Percentiles rank a stretch among this genome's conserved stretches.
Conservation (phyloP, 164 flowering plant species). For the Taxillus chinensis region DNA sequence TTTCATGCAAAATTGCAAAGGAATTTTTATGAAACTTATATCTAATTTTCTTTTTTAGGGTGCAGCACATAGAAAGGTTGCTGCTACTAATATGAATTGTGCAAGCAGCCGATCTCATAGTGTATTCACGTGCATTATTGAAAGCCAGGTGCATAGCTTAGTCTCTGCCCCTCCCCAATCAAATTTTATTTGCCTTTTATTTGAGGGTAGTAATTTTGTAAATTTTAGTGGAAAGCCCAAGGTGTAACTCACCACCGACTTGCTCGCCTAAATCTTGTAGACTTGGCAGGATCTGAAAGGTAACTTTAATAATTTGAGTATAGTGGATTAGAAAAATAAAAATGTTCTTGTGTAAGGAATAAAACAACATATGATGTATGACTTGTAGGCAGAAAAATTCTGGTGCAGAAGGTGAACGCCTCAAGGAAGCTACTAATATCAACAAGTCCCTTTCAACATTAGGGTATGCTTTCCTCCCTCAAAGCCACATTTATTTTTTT, state of each 20-base stretch:
- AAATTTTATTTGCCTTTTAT: too few relatives aligned
- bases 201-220: neutral
- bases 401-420: conserved; percentile 99
- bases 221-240: conserved; percentile 81
- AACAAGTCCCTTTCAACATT: conserved; percentile 97
- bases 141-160: conserved; percentile 59
- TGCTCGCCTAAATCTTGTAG: conserved; percentile 95
- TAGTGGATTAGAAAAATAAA: too few relatives aligned
- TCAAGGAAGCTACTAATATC: conserved; percentile 97
- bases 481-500: neutral
- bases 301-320: conserved; percentile 9
- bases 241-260: conserved; percentile 93
- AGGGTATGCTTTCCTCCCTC: conserved; percentile 43
- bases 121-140: conserved; percentile 86
- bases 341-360: too few relatives aligned
- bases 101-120: conserved; percentile 99
- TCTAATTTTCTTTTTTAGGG: conserved; percentile 43
- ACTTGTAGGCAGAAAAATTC: conserved; percentile 89
- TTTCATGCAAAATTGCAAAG: too few relatives aligned
- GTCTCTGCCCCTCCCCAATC: neutral
- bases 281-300: conserved; percentile 99
- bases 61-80: conserved; percentile 92
- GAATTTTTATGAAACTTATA: too few relatives aligned
- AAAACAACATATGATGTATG: too few relatives aligned
- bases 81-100: conserved; percentile 98